Evolutionary conservation across 2,329 filamentous ascomycete species (phyloP).

Genomic region (Fusarium protoensiforme): DNA sequence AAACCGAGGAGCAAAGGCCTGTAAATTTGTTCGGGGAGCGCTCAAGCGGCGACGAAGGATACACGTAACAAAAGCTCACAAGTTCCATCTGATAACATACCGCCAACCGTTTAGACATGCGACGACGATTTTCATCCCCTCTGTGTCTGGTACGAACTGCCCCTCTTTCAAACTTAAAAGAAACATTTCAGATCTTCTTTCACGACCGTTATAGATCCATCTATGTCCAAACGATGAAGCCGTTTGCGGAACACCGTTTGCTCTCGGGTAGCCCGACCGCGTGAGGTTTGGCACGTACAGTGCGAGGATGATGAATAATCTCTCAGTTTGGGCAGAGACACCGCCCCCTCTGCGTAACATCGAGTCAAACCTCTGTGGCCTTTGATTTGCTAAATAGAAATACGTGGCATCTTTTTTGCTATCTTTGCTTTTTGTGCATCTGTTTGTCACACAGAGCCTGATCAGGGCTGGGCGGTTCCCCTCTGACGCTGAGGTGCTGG

Average conservation of each 20-base stretch:
- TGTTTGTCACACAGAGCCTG: not conserved
- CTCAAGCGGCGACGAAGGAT: not conserved
- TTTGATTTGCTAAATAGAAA: not conserved
- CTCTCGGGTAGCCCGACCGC: not conserved
- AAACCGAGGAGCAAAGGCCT: not conserved
- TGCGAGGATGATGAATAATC: not conserved
- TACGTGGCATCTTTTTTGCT: not conserved
- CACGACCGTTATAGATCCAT: not conserved
- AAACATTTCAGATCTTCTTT: not conserved
- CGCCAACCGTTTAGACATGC: too few species aligned
- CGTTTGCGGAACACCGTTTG: not conserved
- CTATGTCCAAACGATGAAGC: not conserved
- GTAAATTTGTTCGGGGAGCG: not conserved
- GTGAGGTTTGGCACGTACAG: not conserved
- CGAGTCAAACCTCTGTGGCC: not conserved
- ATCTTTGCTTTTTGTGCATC: not conserved
- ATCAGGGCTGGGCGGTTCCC: not conserved
- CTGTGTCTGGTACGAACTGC: too few species aligned
- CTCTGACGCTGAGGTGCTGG: not conserved
- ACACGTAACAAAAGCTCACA: too few species aligned
- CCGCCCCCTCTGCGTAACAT: not conserved
- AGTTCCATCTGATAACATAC: too few species aligned
- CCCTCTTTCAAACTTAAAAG: not conserved
- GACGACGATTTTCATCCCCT: too few species aligned
- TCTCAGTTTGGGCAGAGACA: not conserved